Percentiles rank a stretch among this genome's conserved stretches.
phyloP scores from a whole-genome alignment of 805 yeast species.

The Saturnispora ahearnii region DNA sequence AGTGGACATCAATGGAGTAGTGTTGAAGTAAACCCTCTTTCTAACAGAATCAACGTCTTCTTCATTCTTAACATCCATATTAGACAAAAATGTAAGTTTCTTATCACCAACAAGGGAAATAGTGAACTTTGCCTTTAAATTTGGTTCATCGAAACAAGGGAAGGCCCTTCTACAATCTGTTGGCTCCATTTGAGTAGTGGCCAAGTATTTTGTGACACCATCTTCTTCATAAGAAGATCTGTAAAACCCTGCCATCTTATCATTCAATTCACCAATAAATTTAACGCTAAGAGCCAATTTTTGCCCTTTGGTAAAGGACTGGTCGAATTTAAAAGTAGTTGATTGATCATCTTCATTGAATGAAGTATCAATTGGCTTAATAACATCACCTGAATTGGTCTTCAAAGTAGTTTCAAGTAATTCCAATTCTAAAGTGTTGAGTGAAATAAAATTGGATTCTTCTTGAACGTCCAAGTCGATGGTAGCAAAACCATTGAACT shows the following conservation, averaged over 20 bases:
- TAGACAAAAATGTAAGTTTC: conserved; percentile 36
- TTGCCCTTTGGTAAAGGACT: conserved; percentile 23
- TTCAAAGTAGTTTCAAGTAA: conserved; percentile 16
- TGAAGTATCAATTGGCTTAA: conserved; percentile 15
- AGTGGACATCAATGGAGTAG: conserved; percentile 47
- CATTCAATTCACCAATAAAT: conserved; percentile 39
- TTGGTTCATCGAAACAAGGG: conserved; percentile 53
- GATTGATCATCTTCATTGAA: conserved; percentile 52
- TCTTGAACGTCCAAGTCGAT: conserved; percentile 41
- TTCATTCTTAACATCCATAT: conserved; percentile 35
- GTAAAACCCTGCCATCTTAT: conserved; percentile 52
- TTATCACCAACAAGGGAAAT: conserved; percentile 33
- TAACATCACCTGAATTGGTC: conserved; percentile 12
- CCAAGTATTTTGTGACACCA: conserved; percentile 36
- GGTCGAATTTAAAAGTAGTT: conserved; percentile 50
- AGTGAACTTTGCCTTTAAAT: conserved; percentile 45
- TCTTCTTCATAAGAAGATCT: conserved; percentile 39
- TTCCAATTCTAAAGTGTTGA: conserved; percentile 32
- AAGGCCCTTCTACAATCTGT: conserved; percentile 53
- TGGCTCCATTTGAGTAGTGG: conserved; percentile 55
- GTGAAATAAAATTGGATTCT: conserved; percentile 38
- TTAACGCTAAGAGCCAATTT: conserved; percentile 27
- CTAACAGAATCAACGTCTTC: conserved; percentile 12
- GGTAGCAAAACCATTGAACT: conserved; percentile 43
- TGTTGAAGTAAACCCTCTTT: conserved; percentile 33